Conservation (phyloP, 495 filamentous ascomycete species). For the Astrothelium subdiscretum region DNA sequence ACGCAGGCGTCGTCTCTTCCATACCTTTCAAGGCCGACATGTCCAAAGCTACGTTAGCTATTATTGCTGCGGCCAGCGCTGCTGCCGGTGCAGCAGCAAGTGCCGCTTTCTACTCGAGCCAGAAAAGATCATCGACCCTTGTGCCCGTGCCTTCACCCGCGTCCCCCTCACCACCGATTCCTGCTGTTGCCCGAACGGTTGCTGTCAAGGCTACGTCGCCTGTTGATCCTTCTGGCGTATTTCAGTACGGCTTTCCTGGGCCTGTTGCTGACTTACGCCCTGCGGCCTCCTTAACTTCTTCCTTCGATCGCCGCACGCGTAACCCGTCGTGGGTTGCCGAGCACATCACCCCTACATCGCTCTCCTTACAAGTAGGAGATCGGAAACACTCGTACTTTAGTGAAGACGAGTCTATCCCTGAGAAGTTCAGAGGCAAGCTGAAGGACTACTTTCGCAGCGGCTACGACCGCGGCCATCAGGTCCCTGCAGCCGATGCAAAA, state of each 20-base stretch:
- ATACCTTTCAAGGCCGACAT: conserved; percentile 9
- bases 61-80: conserved; percentile 81
- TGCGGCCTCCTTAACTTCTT: conserved; percentile 62
- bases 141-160: conserved; percentile 11
- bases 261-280: conserved; percentile 73
- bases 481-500: conserved; percentile 93
- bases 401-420: conserved; percentile 69
- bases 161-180: conserved; percentile 20
- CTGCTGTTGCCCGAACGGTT: conserved; percentile 25
- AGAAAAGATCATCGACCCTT: conserved; percentile 30
- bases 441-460: conserved; percentile 89
- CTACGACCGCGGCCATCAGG: conserved; percentile 63
- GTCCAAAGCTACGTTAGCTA: conserved; percentile 54
- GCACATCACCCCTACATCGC: conserved; percentile 87
- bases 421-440: conserved; percentile 78
- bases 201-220: conserved; percentile 33
- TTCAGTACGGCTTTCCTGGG: conserved; percentile 95
- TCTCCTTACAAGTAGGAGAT: conserved; percentile 63
- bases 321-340: conserved; percentile 95
- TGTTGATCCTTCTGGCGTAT: conserved; percentile 79
- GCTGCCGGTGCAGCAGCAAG: conserved; percentile 79
- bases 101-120: conserved; percentile 50
- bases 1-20: not conserved
- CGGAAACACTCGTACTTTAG: conserved; percentile 71
- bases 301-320: conserved; percentile 81